These are phyloP conservation scores for Caryopteris hybrid DNA, from an alignment of 305 asterid species.

Conservation along the genomic window DNA sequence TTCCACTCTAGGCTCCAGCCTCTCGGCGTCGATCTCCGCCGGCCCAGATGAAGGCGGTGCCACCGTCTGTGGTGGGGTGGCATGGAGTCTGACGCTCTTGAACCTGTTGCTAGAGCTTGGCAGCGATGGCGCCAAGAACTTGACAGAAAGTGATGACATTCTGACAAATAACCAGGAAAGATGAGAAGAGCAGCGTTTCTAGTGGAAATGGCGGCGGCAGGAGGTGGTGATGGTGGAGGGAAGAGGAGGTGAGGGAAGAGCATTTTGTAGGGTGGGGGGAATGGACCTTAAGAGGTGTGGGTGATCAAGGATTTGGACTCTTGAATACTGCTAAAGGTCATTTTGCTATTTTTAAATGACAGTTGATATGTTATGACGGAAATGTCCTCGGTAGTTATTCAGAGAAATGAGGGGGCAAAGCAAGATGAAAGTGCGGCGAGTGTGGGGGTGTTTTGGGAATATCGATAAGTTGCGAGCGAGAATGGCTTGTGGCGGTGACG, in stretches of 20 bases:
- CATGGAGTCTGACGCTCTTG: conserved; percentile 38
- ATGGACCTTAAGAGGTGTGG: conserved; percentile 11
- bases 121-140: conserved; percentile 42
- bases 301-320: conserved; percentile 31
- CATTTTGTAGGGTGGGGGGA: conserved; percentile 36
- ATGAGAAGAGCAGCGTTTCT: not conserved
- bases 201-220: not conserved
- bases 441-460: conserved; percentile 19
- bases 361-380: conserved; percentile 18
- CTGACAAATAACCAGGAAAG: not conserved
- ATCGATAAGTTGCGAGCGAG: not conserved
- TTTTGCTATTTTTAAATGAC: conserved; percentile 12
- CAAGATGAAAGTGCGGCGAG: not conserved
- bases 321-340: conserved; percentile 58
- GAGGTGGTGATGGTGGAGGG: conserved; percentile 11
- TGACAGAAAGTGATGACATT: conserved; percentile 68
- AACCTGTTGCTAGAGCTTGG: conserved; percentile 24
- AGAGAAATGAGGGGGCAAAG: not conserved
- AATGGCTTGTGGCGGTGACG: conserved; percentile 22
- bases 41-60: conserved; percentile 36
- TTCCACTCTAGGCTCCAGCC: conserved; percentile 84
- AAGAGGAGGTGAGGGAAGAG: conserved; percentile 17
- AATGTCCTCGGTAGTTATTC: conserved; percentile 8
- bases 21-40: conserved; percentile 28
- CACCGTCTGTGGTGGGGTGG: conserved; percentile 59